Conservation (phyloP, 202 grass and related monocot genomes). For the Setaria italica region DNA sequence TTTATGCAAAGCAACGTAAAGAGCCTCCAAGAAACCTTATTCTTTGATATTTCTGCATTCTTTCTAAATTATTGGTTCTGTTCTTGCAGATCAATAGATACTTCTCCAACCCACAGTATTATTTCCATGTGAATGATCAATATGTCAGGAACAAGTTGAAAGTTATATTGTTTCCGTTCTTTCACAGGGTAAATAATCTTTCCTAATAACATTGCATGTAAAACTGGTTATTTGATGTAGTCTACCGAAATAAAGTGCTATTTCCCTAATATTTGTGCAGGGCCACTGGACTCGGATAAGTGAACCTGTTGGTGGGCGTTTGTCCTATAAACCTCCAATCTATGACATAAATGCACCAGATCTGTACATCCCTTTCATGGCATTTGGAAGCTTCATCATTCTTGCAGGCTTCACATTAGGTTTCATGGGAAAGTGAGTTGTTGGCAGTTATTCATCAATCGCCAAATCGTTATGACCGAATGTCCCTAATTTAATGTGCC, state of each 20-base stretch:
- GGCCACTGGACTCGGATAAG: slow-evolving; percentile 94
- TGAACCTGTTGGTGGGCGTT: slow-evolving; percentile 80
- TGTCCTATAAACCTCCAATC: slow-evolving; percentile 91
- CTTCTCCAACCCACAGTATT: slow-evolving; percentile 93
- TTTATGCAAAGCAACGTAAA: slow-evolving; percentile 97
- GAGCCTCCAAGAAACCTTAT: background rate
- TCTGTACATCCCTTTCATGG: slow-evolving; percentile 96
- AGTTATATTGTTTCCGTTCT: slow-evolving; percentile 87
- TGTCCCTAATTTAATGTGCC: background rate
- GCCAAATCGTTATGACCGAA: background rate
- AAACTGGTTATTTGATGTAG: background rate
- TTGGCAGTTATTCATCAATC: background rate
- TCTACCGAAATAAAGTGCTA: background rate
- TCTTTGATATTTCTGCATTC: background rate
- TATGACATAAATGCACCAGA: slow-evolving; percentile 96
- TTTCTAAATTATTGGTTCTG: slow-evolving; percentile 29
- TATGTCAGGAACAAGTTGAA: slow-evolving; percentile 95
- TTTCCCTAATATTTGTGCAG: slow-evolving; percentile 44
- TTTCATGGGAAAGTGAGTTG: slow-evolving; percentile 85
- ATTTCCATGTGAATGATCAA: slow-evolving; percentile 97
- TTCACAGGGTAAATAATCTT: slow-evolving; percentile 70
- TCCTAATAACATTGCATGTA: background rate
- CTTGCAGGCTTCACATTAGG: slow-evolving; percentile 75
- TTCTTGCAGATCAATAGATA: slow-evolving; percentile 71
- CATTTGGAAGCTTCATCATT: slow-evolving; percentile 87